Base-by-base conservation (phyloP, 495 filamentous ascomycete genomes). In the Hyaloscypha finlandica region DNA sequence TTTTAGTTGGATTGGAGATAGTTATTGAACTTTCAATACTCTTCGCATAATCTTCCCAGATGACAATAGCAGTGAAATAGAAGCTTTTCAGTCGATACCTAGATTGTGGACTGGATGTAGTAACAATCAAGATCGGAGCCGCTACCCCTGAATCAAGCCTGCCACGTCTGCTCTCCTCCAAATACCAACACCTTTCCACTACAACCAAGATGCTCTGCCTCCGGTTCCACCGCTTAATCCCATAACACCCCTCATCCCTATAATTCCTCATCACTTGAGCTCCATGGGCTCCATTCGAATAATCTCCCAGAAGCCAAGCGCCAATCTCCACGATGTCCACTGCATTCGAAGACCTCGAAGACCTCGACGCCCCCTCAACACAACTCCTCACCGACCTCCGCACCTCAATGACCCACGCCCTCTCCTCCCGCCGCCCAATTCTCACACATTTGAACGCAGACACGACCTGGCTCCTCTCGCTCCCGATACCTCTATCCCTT, bases 371-470 rank as follows among this genome's bases (percentile, higher is more conserved):
- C 8, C 42, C 42, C 42, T 48, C 42, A 6, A 6, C 8, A 19
- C 42, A 48, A 19, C 42, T 48, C 16, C 42, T 11, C 4, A 4
- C 9, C 8, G 16, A 6, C 11, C 42, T 83, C 19, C 70, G 70
- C 53, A 63, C 71, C 31, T 71, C 65, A 16, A 56, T 71, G 14
- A 52, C 57, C 12, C 8, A 14, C 19, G 68, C 77, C n/a, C 70
- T 83, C n/a, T 67, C 64, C 35, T 62, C 73, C 53, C 75, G 74
- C 19, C 77, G 81, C 25, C 83, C 85, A 0, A 68, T 85, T 16
- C 74, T 88, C 16, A 81, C 84, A 19, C 85, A 87, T 67, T 76
- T 87, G 12, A 88, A 86, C 65, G 85, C 82, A 29, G 85, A 88
- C 73, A 86, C 84, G 19, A 81, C 77, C 16, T 87, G 85, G 85